A percentile compares a stretch with the other conserved stretches of the same genome.
Conservation (phyloP, 345 rosid species). For the Chamaenerion angustifolium region DNA sequence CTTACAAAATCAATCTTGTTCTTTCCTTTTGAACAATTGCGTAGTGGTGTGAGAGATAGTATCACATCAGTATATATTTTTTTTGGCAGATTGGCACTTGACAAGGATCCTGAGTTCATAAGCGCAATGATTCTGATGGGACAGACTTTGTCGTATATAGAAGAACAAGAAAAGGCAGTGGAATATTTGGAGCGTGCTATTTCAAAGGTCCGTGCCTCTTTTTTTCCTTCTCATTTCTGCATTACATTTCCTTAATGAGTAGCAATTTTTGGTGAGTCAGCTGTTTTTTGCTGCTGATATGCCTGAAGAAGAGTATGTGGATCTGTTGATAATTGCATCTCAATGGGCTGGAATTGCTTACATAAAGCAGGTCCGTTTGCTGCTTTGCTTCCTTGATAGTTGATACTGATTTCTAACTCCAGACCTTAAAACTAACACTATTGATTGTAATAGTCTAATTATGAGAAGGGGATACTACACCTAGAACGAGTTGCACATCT, state of each 20-base stretch:
- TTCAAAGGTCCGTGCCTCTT: slow-evolving; percentile 35
- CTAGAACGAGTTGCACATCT: slow-evolving; percentile 55
- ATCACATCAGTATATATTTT: slow-evolving; percentile 1
- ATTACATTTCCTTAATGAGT: neutral
- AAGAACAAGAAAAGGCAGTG: slow-evolving; percentile 37
- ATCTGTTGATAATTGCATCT: slow-evolving; percentile 61
- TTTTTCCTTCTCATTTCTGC: neutral
- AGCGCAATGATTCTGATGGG: slow-evolving; percentile 58
- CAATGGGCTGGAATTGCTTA: slow-evolving; percentile 71
- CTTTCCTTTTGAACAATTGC: neutral
- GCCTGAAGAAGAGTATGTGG: slow-evolving; percentile 33
- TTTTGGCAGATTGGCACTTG: slow-evolving; percentile 49
- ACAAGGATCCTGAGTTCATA: slow-evolving; percentile 56
- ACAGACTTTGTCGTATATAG: slow-evolving; percentile 51
- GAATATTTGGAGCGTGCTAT: slow-evolving; percentile 56
- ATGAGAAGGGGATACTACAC: slow-evolving; percentile 52
- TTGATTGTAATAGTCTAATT: slow-evolving; percentile 38
- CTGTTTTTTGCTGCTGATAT: slow-evolving; percentile 31
- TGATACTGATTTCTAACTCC: neutral
- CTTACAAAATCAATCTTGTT: neutral
- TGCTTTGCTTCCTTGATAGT: neutral
- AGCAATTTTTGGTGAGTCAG: slow-evolving; percentile 20
- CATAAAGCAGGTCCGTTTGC: slow-evolving; percentile 40
- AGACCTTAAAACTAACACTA: neutral
- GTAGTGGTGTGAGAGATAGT: neutral